These are phyloP conservation scores for Platanthera zijinensis DNA, from an alignment of 106 monocot genomes.

Conservation along the genomic window DNA sequence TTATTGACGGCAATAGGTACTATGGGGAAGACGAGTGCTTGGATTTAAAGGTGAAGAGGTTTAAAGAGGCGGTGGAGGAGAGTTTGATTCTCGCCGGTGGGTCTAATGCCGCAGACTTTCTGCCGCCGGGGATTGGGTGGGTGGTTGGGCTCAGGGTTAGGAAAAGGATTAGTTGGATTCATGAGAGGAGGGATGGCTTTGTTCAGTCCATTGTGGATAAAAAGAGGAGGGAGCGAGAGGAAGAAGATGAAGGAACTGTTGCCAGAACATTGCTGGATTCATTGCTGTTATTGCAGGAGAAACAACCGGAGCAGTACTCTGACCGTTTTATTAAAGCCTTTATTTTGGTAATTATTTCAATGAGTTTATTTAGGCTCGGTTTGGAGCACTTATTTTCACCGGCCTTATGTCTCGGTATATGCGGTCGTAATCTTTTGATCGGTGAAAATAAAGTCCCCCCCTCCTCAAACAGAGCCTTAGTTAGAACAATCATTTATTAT, in stretches of 20 bases:
- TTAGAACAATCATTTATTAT: too few relatives aligned
- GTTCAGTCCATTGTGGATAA: slow-evolving; percentile 26
- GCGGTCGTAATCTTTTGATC: too few relatives aligned
- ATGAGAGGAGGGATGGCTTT: slow-evolving; percentile 10
- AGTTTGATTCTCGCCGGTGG: not conserved
- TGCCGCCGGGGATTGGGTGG: slow-evolving; percentile 15
- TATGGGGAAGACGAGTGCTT: not conserved
- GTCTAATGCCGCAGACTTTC: slow-evolving; percentile 21
- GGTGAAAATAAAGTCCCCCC: too few relatives aligned
- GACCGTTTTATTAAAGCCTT: slow-evolving; percentile 33
- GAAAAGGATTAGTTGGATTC: slow-evolving; percentile 9
- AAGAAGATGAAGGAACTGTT: not conserved
- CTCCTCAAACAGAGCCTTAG: too few relatives aligned
- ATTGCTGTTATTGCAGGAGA: slow-evolving; percentile 26
- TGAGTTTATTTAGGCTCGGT: too few relatives aligned
- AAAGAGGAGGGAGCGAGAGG: not conserved
- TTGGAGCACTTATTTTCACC: too few relatives aligned
- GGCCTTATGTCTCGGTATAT: too few relatives aligned
- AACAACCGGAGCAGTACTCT: slow-evolving; percentile 29
- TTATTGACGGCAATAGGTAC: slow-evolving; percentile 16
- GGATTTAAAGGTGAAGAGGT: not conserved
- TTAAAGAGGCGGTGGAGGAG: slow-evolving; percentile 11
- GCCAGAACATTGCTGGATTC: slow-evolving; percentile 12
- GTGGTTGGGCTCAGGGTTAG: slow-evolving; percentile 7
- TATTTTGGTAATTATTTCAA: slow-evolving; percentile 14